These are phyloP conservation scores for Diaporthe amygdali DNA, from an alignment of 2,329 filamentous ascomycete species.

Conservation along the genomic window DNA sequence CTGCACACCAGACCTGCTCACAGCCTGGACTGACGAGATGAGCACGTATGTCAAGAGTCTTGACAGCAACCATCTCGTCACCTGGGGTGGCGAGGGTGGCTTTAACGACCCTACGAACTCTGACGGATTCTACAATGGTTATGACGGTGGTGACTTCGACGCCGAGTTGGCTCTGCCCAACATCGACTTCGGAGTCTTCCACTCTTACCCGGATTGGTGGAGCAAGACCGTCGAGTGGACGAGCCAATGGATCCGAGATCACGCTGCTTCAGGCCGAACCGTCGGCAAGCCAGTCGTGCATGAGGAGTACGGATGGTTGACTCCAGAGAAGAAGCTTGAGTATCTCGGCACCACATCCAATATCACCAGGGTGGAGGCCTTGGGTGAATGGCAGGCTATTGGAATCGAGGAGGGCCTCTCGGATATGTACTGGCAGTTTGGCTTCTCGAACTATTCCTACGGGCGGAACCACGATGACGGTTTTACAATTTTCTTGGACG, in stretches of 20 bases:
- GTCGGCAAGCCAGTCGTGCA: slow-evolving; percentile 59
- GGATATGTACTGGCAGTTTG: slow-evolving; percentile 63
- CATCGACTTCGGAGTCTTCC: slow-evolving; percentile 61
- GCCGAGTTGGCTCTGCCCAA: slow-evolving; percentile 51
- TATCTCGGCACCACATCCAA: slow-evolving; percentile 49
- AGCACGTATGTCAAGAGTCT: slow-evolving; percentile 58
- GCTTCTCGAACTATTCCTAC: slow-evolving; percentile 55
- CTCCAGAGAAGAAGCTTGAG: slow-evolving; percentile 50
- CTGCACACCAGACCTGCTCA: slow-evolving; percentile 49
- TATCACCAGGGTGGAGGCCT: slow-evolving; percentile 48
- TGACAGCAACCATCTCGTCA: slow-evolving; percentile 58
- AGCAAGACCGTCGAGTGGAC: slow-evolving; percentile 57
- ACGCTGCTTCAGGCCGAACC: slow-evolving; percentile 47
- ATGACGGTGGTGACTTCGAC: slow-evolving; percentile 60
- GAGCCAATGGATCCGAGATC: slow-evolving; percentile 59
- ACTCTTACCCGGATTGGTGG: slow-evolving; percentile 63
- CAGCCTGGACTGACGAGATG: slow-evolving; percentile 58
- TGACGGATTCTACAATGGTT: slow-evolving; percentile 52
- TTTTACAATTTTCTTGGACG: slow-evolving; percentile 61
- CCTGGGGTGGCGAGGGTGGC: slow-evolving; percentile 63
- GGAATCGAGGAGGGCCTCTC: slow-evolving; percentile 51
- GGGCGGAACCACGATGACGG: slow-evolving; percentile 61
- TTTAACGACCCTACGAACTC: slow-evolving; percentile 48
- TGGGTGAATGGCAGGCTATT: slow-evolving; percentile 56
- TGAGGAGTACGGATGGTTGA: slow-evolving; percentile 62